Percentiles rank a stretch among this genome's conserved stretches.
These are phyloP conservation scores for Dovyalis caffra DNA, from an alignment of 345 rosid genomes.

Conservation along the genomic window DNA sequence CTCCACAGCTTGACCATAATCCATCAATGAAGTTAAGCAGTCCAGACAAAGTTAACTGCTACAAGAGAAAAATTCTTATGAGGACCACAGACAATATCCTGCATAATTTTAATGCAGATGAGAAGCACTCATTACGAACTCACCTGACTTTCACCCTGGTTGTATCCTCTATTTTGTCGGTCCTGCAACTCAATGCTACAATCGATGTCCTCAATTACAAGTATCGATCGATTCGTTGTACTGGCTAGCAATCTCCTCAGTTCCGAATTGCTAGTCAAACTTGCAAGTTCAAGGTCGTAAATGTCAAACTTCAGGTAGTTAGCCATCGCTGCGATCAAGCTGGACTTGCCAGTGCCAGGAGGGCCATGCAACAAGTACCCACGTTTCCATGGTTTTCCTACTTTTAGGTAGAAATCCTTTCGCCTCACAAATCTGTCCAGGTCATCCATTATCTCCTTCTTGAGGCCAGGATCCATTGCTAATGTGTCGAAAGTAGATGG, in stretches of 20 bases:
- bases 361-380: slow-evolving; percentile 31
- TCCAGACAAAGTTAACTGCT: slow-evolving; percentile 25
- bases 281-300: slow-evolving; percentile 21
- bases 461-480: slow-evolving; percentile 22
- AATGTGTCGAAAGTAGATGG: slow-evolving; percentile 32
- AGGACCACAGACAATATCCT: not conserved
- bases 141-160: slow-evolving; percentile 4
- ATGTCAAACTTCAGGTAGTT: slow-evolving; percentile 22
- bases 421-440: slow-evolving; percentile 29
- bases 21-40: slow-evolving; percentile 29
- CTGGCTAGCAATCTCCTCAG: slow-evolving; percentile 15
- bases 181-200: slow-evolving; percentile 24
- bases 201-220: slow-evolving; percentile 31
- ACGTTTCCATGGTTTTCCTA: slow-evolving; percentile 30
- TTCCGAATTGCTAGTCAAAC: not conserved
- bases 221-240: slow-evolving; percentile 15
- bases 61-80: not conserved
- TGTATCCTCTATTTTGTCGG: not conserved
- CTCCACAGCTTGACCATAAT: slow-evolving; percentile 30
- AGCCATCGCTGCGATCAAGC: slow-evolving; percentile 33
- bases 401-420: slow-evolving; percentile 18
- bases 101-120: not conserved
- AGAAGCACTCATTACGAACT: not conserved
- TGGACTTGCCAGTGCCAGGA: slow-evolving; percentile 29
- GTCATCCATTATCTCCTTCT: slow-evolving; percentile 27